Evolutionary conservation across 228 moss, liverwort and hornwort species (phyloP).

Genomic region (Sphagnum magellanicum): DNA sequence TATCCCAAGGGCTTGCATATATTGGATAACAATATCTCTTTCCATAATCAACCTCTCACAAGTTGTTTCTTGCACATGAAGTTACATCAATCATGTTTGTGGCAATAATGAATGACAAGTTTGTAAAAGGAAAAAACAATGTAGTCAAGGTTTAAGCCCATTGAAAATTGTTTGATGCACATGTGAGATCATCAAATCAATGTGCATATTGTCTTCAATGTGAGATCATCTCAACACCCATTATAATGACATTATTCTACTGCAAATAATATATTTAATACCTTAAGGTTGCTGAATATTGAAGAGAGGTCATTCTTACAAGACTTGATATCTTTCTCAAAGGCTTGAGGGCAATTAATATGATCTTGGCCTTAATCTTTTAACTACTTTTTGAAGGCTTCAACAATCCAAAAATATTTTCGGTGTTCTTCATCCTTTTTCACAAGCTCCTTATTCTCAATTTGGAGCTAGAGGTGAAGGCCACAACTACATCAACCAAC

Average conservation of each 20-base stretch:
- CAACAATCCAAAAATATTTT: slow-evolving; percentile 44
- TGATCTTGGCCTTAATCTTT: slow-evolving; percentile 81
- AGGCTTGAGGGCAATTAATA: slow-evolving; percentile 48
- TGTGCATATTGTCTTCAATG: too few relatives aligned
- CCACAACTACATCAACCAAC: slow-evolving; percentile 71
- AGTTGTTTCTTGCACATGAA: slow-evolving; percentile 76
- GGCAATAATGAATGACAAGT: too few relatives aligned
- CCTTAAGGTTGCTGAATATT: slow-evolving; percentile 81
- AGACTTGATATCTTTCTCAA: slow-evolving; percentile 78
- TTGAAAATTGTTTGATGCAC: too few relatives aligned
- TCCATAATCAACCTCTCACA: slow-evolving; percentile 81
- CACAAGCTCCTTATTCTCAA: slow-evolving; percentile 44
- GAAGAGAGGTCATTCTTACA: slow-evolving; percentile 71
- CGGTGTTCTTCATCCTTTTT: slow-evolving; percentile 58
- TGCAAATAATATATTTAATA: slow-evolving; percentile 7
- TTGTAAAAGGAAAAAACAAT: too few relatives aligned
- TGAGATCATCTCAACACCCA: too few relatives aligned
- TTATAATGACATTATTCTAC: too few relatives aligned
- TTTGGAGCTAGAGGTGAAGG: slow-evolving; percentile 65
- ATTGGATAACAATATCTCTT: slow-evolving; percentile 77
- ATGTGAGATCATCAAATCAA: too few relatives aligned
- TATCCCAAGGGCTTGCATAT: slow-evolving; percentile 62
- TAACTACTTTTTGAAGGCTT: slow-evolving; percentile 53
- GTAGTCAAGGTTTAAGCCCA: too few relatives aligned
- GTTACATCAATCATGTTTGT: too few relatives aligned